Conservation (phyloP, 1,284 basidiomycete genomes). For the Coniophora puteana region DNA sequence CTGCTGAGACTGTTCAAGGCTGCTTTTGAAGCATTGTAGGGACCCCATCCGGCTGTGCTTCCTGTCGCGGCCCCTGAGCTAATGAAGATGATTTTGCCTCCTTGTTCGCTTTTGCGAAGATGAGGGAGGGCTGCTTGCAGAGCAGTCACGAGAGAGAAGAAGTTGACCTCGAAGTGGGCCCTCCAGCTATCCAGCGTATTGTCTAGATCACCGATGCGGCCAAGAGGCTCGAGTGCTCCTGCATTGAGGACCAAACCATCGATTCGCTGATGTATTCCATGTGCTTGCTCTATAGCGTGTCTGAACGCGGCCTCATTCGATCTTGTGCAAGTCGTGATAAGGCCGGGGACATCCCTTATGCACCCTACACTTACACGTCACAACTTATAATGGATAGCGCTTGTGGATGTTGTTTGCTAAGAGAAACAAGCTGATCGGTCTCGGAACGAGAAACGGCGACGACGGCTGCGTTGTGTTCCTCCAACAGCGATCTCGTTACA, state of each 20-base stretch:
- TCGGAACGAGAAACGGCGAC: conserved; percentile 77
- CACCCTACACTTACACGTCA: conserved; percentile 60
- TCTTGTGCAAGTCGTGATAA: conserved; percentile 31
- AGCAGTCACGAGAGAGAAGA: conserved; percentile 75
- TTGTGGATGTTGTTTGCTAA: conserved; percentile 34
- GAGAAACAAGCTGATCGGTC: conserved; percentile 56
- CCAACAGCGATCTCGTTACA: conserved; percentile 58
- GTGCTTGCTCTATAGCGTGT: conserved; percentile 43
- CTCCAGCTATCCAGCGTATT: conserved; percentile 51
- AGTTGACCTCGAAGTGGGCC: conserved; percentile 74
- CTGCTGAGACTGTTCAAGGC: conserved; percentile 83
- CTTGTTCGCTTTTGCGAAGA: conserved; percentile 55
- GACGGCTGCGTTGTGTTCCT: conserved; percentile 60
- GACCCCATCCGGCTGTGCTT: conserved; percentile 65
- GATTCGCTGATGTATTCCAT: conserved; percentile 53
- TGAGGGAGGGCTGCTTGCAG: conserved; percentile 63
- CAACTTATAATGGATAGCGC: conserved; percentile 60
- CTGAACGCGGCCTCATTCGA: conserved; percentile 56
- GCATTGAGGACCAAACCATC: conserved; percentile 82
- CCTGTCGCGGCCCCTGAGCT: conserved; percentile 80
- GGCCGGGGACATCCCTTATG: neutral
- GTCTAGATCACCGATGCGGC: conserved; percentile 34
- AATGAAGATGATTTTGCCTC: conserved; percentile 73
- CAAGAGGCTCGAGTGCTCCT: conserved; percentile 57
- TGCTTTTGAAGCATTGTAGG: conserved; percentile 80